These are phyloP conservation scores for Plantago elongata DNA, from an alignment of 257 asterid genomes.

Conservation along the genomic window DNA sequence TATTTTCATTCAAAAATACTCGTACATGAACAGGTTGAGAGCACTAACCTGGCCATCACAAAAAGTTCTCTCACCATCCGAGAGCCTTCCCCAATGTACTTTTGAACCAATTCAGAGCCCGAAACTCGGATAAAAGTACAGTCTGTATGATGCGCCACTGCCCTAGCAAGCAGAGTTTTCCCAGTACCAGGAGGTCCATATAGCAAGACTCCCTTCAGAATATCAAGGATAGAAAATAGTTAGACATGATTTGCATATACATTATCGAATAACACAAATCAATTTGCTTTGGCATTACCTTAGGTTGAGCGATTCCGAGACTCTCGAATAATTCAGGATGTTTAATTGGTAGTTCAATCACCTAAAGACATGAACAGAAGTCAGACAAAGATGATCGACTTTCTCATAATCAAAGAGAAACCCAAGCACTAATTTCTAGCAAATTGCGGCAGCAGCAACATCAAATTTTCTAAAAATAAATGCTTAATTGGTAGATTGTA, in stretches of 20 bases:
- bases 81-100: slow-evolving; percentile 79
- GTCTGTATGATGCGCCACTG: slow-evolving; percentile 74
- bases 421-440: too few relatives aligned
- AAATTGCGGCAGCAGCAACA: too few relatives aligned
- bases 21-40: background rate
- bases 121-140: slow-evolving; percentile 70
- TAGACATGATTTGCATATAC: background rate
- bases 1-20: too few relatives aligned
- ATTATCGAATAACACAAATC: slow-evolving; percentile 7
- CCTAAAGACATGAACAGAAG: slow-evolving; percentile 29
- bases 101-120: slow-evolving; percentile 71
- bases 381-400: background rate
- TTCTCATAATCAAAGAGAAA: background rate
- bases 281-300: slow-evolving; percentile 34
- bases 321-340: slow-evolving; percentile 73
- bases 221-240: slow-evolving; percentile 13
- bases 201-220: slow-evolving; percentile 57
- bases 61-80: slow-evolving; percentile 77
- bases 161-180: slow-evolving; percentile 67
- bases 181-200: slow-evolving; percentile 83
- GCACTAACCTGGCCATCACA: slow-evolving; percentile 68
- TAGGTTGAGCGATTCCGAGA: slow-evolving; percentile 79
- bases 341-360: slow-evolving; percentile 71
- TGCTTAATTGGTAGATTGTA: too few relatives aligned
- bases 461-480: too few relatives aligned